phyloP scores from a whole-genome alignment of 2,329 filamentous ascomycete species.

The Diaporthe aspalathi region DNA sequence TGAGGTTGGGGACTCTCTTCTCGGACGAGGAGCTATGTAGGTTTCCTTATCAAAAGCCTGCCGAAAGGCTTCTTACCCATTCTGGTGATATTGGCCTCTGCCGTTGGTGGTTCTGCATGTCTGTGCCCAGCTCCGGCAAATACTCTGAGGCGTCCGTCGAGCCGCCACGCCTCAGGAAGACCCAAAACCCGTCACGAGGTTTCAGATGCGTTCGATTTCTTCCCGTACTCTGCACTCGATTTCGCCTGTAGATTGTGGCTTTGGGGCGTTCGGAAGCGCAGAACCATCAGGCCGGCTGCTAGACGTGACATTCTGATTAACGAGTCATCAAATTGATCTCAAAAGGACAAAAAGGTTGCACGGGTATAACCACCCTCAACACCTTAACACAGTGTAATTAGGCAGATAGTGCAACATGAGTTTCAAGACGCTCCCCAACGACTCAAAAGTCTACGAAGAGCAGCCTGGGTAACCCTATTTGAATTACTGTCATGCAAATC shows the following conservation, averaged over 20 bases:
- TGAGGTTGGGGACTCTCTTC: neutral
- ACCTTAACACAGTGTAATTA: too few species aligned
- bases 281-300: neutral
- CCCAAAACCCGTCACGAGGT: neutral
- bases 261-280: neutral
- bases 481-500: neutral
- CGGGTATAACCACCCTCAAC: neutral
- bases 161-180: neutral
- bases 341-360: neutral
- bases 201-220: too few species aligned
- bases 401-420: neutral
- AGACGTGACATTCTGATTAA: neutral
- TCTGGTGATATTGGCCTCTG: neutral
- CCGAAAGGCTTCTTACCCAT: neutral
- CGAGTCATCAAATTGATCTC: neutral
- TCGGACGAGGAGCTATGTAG: neutral
- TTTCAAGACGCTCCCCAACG: neutral
- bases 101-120: neutral
- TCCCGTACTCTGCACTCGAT: too few species aligned
- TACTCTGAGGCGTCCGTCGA: too few species aligned
- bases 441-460: neutral
- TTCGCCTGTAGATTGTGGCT: neutral
- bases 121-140: too few species aligned
- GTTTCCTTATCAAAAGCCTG: neutral
- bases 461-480: neutral